phyloP scores from a whole-genome alignment of 176 grass and related monocot genomes.

The Oryza nivara region DNA sequence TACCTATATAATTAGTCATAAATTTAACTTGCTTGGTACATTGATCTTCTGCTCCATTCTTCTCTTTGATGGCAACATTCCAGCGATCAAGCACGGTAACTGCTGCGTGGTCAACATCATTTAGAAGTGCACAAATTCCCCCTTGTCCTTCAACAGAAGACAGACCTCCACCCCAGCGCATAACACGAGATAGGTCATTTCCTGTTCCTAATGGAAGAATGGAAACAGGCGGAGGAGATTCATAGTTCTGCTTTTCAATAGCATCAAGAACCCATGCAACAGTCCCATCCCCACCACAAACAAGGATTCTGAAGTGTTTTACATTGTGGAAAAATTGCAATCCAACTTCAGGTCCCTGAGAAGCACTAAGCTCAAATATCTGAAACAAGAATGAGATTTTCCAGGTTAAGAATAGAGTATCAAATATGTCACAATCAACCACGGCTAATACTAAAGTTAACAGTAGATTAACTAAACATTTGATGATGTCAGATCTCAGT shows the following conservation, averaged over 20 bases:
- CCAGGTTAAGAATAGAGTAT: slow-evolving; percentile 33
- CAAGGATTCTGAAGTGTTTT: slow-evolving; percentile 87
- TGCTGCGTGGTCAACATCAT: slow-evolving; percentile 75
- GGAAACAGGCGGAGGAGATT: slow-evolving; percentile 91
- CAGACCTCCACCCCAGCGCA: slow-evolving; percentile 88
- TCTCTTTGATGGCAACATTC: slow-evolving; percentile 76
- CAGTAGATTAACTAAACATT: background rate
- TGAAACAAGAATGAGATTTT: slow-evolving; percentile 47
- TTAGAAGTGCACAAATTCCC: slow-evolving; percentile 69
- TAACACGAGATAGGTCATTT: slow-evolving; percentile 81
- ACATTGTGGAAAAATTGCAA: slow-evolving; percentile 68
- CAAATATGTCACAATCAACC: background rate
- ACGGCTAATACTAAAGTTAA: background rate
- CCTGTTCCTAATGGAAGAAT: slow-evolving; percentile 94
- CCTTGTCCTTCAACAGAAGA: slow-evolving; percentile 82
- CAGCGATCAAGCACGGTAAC: slow-evolving; percentile 89
- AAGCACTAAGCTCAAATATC: slow-evolving; percentile 86
- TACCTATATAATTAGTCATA: slow-evolving; percentile 98
- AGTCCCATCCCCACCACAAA: slow-evolving; percentile 96
- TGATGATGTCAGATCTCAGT: background rate
- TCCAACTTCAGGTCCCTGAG: slow-evolving; percentile 82
- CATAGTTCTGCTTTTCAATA: slow-evolving; percentile 81
- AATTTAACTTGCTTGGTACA: slow-evolving; percentile 69
- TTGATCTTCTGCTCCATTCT: slow-evolving; percentile 48
- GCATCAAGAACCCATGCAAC: slow-evolving; percentile 90